A percentile compares a stretch with the other conserved stretches of the same genome.
Evolutionary conservation across 148 eudicot genomes (phyloP).

Genomic region (Dysphania ambrosioides): DNA sequence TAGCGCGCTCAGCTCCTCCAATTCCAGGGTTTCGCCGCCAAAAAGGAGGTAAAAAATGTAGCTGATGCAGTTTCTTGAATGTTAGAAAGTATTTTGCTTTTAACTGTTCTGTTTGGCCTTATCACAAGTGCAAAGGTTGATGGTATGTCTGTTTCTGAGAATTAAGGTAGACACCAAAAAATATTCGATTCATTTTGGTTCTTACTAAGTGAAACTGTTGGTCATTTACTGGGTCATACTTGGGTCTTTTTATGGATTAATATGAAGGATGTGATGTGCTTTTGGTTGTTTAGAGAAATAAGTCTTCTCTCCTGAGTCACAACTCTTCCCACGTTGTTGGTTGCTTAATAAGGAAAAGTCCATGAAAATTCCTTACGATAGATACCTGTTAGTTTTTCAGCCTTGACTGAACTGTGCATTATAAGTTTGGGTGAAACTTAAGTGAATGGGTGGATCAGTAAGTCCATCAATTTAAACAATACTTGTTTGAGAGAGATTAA

Average conservation of each 20-base stretch:
- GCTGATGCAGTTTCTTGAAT: not conserved
- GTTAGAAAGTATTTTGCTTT: not conserved
- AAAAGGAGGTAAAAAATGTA: slow-evolving; percentile 67
- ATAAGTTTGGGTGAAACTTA: not conserved
- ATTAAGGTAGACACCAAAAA: not conserved
- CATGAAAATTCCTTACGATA: not conserved
- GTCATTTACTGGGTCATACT: not conserved
- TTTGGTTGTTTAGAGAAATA: not conserved
- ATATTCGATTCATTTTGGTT: not conserved
- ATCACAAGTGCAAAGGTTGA: not conserved
- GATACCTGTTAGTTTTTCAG: not conserved
- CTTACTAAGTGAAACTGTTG: not conserved
- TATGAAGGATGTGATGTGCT: not conserved
- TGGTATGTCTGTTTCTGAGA: not conserved
- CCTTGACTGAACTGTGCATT: not conserved
- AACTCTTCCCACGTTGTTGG: not conserved
- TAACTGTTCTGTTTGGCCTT: not conserved
- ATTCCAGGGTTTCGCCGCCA: slow-evolving; percentile 76
- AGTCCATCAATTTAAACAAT: not conserved
- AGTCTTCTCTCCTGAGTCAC: not conserved
- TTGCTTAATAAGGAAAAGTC: not conserved
- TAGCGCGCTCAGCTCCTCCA: slow-evolving; percentile 74
- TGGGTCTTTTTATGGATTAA: not conserved
- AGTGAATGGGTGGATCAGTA: not conserved
- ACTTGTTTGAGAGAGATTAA: not conserved